phyloP scores from a whole-genome alignment of 495 filamentous ascomycete species.

The Neurospora sublineolata region DNA sequence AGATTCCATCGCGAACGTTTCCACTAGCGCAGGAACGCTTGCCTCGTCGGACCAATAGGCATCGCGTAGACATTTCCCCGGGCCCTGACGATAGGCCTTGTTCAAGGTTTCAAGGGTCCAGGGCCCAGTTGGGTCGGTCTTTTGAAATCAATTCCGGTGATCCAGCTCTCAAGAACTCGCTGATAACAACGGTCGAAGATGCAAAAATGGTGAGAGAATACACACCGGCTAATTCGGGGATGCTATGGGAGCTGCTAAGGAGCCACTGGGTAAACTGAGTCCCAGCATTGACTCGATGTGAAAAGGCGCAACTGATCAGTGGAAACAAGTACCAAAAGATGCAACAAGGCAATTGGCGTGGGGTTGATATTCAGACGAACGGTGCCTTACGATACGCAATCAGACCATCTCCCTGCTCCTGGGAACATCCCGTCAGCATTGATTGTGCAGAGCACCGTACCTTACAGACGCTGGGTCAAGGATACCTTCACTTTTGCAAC shows the following conservation, averaged over 20 bases:
- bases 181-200: neutral
- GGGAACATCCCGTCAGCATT: neutral
- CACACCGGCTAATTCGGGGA: neutral
- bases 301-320: neutral
- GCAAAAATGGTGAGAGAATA: neutral
- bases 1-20: neutral
- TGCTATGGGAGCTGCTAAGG: neutral
- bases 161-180: neutral
- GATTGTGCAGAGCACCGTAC: neutral
- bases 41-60: neutral
- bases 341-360: neutral
- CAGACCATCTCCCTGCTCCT: neutral
- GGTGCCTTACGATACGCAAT: neutral
- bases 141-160: neutral
- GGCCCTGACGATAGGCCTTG: neutral
- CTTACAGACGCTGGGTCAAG: neutral
- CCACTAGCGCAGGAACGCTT: neutral
- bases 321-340: neutral
- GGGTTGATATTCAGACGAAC: neutral
- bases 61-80: neutral
- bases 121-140: neutral
- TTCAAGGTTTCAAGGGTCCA: neutral
- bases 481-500: neutral
- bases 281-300: neutral
- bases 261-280: neutral